phyloP scores from a whole-genome alignment of 306 rosid genomes.

The Ceratonia siliqua region DNA sequence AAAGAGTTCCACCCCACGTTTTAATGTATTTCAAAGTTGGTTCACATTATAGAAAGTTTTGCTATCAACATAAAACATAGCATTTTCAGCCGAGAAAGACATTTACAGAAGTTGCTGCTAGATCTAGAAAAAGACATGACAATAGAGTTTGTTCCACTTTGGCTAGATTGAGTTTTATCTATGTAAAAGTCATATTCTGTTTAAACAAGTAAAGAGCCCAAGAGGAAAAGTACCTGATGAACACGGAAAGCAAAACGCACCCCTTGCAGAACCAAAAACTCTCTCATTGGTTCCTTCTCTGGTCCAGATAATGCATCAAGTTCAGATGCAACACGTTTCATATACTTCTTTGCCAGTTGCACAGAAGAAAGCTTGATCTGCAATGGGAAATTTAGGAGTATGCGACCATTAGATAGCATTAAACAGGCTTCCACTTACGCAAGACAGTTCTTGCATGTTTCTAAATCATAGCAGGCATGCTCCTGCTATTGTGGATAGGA shows the following conservation, averaged over 20 bases:
- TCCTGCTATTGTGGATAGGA: background rate
- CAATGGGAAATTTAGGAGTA: slow-evolving; percentile 24
- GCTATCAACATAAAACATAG: background rate
- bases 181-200: background rate
- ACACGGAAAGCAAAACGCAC: slow-evolving; percentile 90
- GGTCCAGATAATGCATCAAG: slow-evolving; percentile 66
- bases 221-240: slow-evolving; percentile 67
- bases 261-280: slow-evolving; percentile 77
- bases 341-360: slow-evolving; percentile 78
- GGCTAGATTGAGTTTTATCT: background rate
- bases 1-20: slow-evolving; percentile 34
- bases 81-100: background rate
- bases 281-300: slow-evolving; percentile 76
- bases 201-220: background rate
- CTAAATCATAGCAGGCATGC: background rate
- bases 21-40: background rate
- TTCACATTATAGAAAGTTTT: background rate
- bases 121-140: too few species aligned
- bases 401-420: slow-evolving; percentile 8
- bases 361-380: slow-evolving; percentile 92
- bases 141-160: background rate
- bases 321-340: slow-evolving; percentile 86
- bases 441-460: background rate
- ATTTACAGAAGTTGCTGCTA: background rate
- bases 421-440: background rate